phyloP scores from a whole-genome alignment of 2,329 filamentous ascomycete species.

The Tolypocladium inflatum region DNA sequence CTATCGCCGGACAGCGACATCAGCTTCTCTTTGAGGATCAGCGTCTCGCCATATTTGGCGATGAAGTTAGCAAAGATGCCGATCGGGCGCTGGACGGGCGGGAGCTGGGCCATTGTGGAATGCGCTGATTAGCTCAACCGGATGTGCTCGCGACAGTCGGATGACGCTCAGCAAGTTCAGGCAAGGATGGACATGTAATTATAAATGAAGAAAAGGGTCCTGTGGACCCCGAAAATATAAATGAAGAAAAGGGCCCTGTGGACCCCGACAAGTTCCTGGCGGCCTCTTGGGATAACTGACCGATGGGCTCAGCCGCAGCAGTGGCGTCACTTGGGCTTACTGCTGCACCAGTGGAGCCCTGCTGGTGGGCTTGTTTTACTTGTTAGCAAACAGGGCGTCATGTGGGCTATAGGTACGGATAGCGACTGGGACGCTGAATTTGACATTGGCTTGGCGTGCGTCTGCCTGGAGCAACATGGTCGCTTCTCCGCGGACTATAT shows the following conservation, averaged over 20 bases:
- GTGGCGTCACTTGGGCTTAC: neutral
- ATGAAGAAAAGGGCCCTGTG: too few relatives aligned
- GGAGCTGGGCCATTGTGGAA: slow-evolving; percentile 13
- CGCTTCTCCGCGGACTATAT: too few relatives aligned
- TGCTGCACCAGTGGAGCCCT: too few relatives aligned
- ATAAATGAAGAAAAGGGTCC: neutral
- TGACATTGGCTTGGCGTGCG: too few relatives aligned
- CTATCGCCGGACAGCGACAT: slow-evolving; percentile 53
- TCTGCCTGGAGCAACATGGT: too few relatives aligned
- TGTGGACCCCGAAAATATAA: too few relatives aligned
- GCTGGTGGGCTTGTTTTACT: too few relatives aligned
- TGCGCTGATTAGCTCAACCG: neutral
- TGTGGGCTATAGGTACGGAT: too few relatives aligned
- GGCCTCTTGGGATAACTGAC: neutral
- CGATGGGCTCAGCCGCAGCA: neutral
- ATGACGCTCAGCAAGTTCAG: neutral
- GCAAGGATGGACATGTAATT: neutral
- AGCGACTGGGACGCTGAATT: too few relatives aligned
- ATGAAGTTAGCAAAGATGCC: slow-evolving; percentile 31
- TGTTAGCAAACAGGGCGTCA: too few relatives aligned
- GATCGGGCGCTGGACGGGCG: slow-evolving; percentile 19
- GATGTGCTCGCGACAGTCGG: neutral
- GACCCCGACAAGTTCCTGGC: neutral
- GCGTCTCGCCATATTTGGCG: slow-evolving; percentile 30
- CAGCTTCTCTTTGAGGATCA: slow-evolving; percentile 52